Conservation (phyloP, 306 rosid species). For the Cicer yamashitae region DNA sequence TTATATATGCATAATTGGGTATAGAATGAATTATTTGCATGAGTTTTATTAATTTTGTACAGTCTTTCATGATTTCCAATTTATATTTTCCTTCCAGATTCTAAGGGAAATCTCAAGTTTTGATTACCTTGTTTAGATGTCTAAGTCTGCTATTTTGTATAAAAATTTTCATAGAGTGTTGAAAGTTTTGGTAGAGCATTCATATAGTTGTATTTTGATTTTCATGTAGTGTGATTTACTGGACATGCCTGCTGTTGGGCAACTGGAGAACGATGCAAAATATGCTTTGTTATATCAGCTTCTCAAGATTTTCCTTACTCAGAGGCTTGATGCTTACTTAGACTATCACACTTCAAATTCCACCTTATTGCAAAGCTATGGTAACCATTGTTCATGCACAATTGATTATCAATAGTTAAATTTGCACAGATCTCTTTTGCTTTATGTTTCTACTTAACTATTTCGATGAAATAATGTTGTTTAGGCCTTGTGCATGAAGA, state of each 20-base stretch:
- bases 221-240: slow-evolving; percentile 83
- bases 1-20: no score
- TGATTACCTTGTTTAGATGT: background rate
- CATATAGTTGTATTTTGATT: slow-evolving; percentile 20
- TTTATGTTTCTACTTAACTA: background rate
- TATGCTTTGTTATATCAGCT: slow-evolving; percentile 80
- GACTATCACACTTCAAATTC: slow-evolving; percentile 83
- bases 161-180: slow-evolving; percentile 9
- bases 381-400: slow-evolving; percentile 47
- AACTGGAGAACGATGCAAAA: slow-evolving; percentile 89
- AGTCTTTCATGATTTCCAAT: no score
- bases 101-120: background rate
- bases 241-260: slow-evolving; percentile 79
- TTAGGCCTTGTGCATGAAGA: slow-evolving; percentile 90
- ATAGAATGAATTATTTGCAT: no score
- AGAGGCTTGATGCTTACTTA: slow-evolving; percentile 85
- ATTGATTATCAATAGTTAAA: slow-evolving; percentile 17
- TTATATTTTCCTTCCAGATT: background rate
- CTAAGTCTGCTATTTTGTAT: background rate
- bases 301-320: slow-evolving; percentile 79
- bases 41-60: no score
- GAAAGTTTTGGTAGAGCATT: slow-evolving; percentile 26
- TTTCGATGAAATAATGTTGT: slow-evolving; percentile 33
- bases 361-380: slow-evolving; percentile 65
- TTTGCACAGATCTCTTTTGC: slow-evolving; percentile 5